These are phyloP conservation scores for Diaporthe sp. DNA, from an alignment of 2,329 filamentous ascomycete species.

Conservation along the genomic window DNA sequence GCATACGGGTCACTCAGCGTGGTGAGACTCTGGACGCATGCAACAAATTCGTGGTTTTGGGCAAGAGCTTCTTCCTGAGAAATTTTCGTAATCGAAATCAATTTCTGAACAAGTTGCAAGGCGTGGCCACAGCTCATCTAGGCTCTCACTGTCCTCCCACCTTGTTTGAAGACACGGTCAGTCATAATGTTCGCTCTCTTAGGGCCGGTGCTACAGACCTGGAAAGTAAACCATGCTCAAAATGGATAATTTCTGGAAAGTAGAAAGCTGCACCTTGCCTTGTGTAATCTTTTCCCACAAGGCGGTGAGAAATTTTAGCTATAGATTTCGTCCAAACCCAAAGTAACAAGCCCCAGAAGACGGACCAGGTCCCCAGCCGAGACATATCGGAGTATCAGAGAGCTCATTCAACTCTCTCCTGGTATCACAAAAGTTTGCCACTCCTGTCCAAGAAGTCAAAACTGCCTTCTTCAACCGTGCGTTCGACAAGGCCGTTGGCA, in stretches of 20 bases:
- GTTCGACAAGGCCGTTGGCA: too few relatives aligned
- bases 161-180: not conserved
- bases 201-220: not conserved
- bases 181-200: not conserved
- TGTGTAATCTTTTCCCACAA: not conserved
- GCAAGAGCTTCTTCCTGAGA: not conserved
- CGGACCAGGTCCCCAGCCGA: too few relatives aligned
- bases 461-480: too few relatives aligned
- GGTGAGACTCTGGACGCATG: constrained; percentile 1
- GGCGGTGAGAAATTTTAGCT: not conserved
- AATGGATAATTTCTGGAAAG: not conserved
- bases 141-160: not conserved
- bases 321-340: not conserved
- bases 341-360: too few relatives aligned
- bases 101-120: constrained; percentile 15
- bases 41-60: not conserved
- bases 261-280: constrained; percentile 7
- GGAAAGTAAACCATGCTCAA: constrained; percentile 12
- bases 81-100: not conserved
- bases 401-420: too few relatives aligned
- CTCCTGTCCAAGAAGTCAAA: too few relatives aligned
- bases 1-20: not conserved
- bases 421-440: too few relatives aligned
- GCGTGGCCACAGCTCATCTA: not conserved
- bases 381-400: too few relatives aligned